Base-by-base conservation (phyloP, 2,329 filamentous ascomycete species). In the Biscogniauxia mediterranea region DNA sequence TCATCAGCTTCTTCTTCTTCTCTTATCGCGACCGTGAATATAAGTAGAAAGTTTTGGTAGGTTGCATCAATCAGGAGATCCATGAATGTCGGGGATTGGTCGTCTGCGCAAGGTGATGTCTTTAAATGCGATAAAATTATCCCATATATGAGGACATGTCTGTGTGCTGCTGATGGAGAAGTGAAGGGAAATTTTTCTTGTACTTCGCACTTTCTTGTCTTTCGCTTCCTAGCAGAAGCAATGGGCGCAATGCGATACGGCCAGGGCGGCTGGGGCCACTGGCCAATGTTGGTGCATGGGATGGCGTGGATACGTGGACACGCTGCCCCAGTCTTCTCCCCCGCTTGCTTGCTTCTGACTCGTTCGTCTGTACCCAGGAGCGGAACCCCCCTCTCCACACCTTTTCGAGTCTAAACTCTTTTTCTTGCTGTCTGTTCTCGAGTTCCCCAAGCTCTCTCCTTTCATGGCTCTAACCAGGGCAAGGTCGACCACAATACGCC, bases 1-100 rank as follows among this genome's bases (percentile, higher is more conserved):
- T 63, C 62, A 32, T 60, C 50, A 54, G 42, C 26, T 57, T 55
- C 23, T 9, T 42, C 26, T 57, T 55, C 23, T 9, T 42, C 28
- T 32, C 11, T 32, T 13, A 32, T 32, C 28, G 7, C 7, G 28
- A 52, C 23, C 20, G 51, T 23, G 23, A 19, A 52, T 23, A 52
- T 26, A 52, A 19, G 23, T 21, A 19, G 15, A 19, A 21, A 21
- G 20, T 21, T 23, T 23, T 21, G 7, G 11, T 8, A 8, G 4
- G 49, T 52, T 21, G 51, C 51, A 52, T 52, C 19, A 21, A 52
- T 26, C 51, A 52, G 51, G 51, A 52, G 51, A 52, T 52, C 51
- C 51, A 52, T 52, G 51, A 52, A 52, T 11, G 38, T 52, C 51
- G 19, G 19, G 51, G 15, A 19, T 19, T 26, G 51, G 51, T 46